These are phyloP conservation scores for Neurospora sp. DNA, from an alignment of 495 filamentous ascomycete genomes.

Conservation along the genomic window DNA sequence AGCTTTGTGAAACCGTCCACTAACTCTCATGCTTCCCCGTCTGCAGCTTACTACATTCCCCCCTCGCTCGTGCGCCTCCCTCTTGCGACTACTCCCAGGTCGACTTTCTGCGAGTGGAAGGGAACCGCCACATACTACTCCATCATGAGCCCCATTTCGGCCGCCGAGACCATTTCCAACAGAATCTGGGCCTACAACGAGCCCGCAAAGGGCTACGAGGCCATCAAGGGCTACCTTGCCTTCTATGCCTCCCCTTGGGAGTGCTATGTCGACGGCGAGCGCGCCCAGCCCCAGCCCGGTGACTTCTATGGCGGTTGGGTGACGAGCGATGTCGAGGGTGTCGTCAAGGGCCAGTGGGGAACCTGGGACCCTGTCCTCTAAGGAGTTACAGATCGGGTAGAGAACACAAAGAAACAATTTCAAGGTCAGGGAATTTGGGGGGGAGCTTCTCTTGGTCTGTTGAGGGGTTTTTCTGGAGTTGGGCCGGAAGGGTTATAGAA, in stretches of 20 bases:
- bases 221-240: constrained; percentile 39
- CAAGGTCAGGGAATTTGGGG: not conserved
- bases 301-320: constrained; percentile 53
- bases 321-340: constrained; percentile 45
- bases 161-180: constrained; percentile 32
- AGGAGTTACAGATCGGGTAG: not conserved
- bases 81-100: constrained; percentile 30
- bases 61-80: constrained; percentile 30
- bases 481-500: not conserved
- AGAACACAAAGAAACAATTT: not conserved
- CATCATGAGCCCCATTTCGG: constrained; percentile 21
- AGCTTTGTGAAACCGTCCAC: not conserved
- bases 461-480: not conserved
- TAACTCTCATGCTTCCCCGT: not conserved
- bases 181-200: constrained; percentile 45
- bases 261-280: constrained; percentile 51
- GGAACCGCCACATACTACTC: constrained; percentile 44
- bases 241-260: constrained; percentile 49
- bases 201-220: constrained; percentile 36
- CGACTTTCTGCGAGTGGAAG: constrained; percentile 48
- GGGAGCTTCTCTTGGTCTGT: not conserved
- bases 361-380: constrained; percentile 22
- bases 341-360: constrained; percentile 41
- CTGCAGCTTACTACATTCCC: constrained; percentile 46
- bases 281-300: constrained; percentile 44